Conservation (phyloP, 2,329 filamentous ascomycete species). For the Diaporthe citri region DNA sequence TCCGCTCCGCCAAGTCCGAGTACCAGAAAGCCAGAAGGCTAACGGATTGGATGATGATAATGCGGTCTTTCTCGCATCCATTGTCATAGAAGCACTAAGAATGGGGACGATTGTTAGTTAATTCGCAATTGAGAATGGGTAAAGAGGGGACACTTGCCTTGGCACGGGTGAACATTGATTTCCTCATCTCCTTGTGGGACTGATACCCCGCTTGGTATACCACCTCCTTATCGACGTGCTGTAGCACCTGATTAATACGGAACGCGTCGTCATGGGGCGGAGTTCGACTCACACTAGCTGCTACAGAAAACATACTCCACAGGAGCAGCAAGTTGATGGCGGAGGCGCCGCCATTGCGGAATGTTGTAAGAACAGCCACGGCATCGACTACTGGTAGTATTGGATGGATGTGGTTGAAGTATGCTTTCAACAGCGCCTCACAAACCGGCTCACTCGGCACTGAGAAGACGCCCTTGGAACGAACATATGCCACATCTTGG, state of each 20-base stretch:
- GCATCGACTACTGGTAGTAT: background rate
- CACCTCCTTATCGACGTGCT: background rate
- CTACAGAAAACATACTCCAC: background rate
- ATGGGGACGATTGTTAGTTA: background rate
- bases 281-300: background rate
- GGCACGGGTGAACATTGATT: background rate
- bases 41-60: background rate
- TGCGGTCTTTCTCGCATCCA: background rate
- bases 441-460: background rate
- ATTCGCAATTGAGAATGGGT: background rate
- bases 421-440: background rate
- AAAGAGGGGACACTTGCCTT: background rate
- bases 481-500: background rate
- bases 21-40: background rate
- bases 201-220: background rate
- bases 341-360: background rate
- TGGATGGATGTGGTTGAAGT: background rate
- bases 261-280: background rate
- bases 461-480: background rate
- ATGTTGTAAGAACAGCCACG: background rate
- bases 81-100: background rate
- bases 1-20: background rate
- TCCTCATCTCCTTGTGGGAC: background rate
- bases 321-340: background rate
- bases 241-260: background rate